Percentiles rank a stretch among this genome's conserved stretches.
Conservation (phyloP, 768 basidiomycete genomes). For the Naganishia vishniacii region DNA sequence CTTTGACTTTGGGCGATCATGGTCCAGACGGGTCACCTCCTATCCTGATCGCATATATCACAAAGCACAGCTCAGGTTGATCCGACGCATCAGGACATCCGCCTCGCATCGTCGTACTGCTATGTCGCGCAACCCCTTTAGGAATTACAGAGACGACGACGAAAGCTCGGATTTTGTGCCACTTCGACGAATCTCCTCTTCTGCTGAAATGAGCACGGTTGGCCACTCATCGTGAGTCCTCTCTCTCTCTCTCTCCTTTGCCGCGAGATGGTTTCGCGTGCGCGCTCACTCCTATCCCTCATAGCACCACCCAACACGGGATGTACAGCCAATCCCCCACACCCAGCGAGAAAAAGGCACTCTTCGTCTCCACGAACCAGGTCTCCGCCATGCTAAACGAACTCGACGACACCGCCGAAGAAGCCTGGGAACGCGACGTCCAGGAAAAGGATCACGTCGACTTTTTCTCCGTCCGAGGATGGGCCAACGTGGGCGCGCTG, state of each 20-base stretch:
- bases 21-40: too few relatives aligned
- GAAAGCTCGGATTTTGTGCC: neutral
- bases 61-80: too few relatives aligned
- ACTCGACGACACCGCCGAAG: slow-evolving; percentile 21
- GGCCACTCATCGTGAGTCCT: slow-evolving; percentile 1
- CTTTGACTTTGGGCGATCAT: too few relatives aligned
- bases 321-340: slow-evolving; percentile 10
- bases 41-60: too few relatives aligned
- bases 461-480: slow-evolving; percentile 69
- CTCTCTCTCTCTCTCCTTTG: too few relatives aligned
- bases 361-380: neutral
- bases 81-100: too few relatives aligned
- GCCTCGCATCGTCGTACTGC: neutral
- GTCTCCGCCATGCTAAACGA: slow-evolving; percentile 17
- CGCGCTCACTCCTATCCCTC: too few relatives aligned
- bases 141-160: neutral
- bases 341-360: neutral
- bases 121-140: slow-evolving; percentile 12
- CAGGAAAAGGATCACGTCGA: slow-evolving; percentile 56
- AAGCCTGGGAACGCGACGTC: slow-evolving; percentile 20
- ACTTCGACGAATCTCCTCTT: neutral
- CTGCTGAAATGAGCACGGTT: slow-evolving; percentile 5
- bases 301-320: neutral
- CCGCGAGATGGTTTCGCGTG: too few relatives aligned
- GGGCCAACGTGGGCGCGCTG: slow-evolving; percentile 71